phyloP scores from a whole-genome alignment of 2,329 filamentous ascomycete species.

The Gnomoniopsis sp. region DNA sequence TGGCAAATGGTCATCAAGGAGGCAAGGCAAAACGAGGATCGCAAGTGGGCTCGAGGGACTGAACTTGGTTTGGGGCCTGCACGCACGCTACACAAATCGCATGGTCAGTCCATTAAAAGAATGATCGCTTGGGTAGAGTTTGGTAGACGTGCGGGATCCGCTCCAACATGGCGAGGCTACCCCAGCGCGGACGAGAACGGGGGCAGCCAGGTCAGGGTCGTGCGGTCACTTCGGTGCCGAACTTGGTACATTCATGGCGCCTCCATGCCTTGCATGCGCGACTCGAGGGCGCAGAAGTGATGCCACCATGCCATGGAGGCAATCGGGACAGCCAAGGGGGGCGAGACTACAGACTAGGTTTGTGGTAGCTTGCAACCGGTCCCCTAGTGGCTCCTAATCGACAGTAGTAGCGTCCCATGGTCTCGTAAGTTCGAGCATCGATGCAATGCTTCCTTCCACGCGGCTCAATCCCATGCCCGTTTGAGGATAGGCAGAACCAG shows the following conservation, averaged over 20 bases:
- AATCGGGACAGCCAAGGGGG: neutral
- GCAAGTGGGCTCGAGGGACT: conserved; percentile 20
- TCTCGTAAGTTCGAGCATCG: neutral
- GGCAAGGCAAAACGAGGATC: conserved; percentile 32
- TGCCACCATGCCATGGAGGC: neutral
- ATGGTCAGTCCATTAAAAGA: conserved; percentile 28
- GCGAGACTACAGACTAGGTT: neutral
- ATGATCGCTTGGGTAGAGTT: conserved; percentile 24
- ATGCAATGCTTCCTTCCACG: neutral
- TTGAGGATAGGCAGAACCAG: neutral
- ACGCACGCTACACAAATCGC: conserved; percentile 24
- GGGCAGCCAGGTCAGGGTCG: conserved; percentile 6
- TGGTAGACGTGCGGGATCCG: neutral
- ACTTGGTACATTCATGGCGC: no score
- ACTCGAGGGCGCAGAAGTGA: neutral
- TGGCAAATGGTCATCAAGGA: conserved; percentile 25
- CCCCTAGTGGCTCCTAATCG: neutral
- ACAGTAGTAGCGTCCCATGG: neutral
- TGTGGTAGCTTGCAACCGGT: neutral
- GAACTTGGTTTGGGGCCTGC: conserved; percentile 21
- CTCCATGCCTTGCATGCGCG: neutral
- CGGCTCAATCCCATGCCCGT: no score
- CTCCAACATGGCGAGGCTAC: conserved; percentile 5
- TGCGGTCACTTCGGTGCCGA: conserved; percentile 1
- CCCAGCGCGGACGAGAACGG: conserved; percentile 6